Conservation (phyloP, 1,284 basidiomycete genomes). For the Vanrija humicola region DNA sequence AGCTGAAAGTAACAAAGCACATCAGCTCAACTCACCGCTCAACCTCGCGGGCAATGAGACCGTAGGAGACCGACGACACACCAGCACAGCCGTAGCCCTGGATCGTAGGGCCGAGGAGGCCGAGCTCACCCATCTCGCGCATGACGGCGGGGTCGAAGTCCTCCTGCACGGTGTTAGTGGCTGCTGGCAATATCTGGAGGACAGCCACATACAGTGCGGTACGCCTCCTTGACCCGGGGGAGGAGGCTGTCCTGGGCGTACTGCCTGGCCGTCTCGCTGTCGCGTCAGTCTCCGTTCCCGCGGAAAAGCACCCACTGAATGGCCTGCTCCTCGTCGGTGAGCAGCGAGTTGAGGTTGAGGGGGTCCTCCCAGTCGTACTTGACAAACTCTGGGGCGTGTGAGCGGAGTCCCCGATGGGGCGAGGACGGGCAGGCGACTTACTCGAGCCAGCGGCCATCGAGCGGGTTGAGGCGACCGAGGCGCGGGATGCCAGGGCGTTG, state of each 20-base stretch:
- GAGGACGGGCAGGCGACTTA: neutral
- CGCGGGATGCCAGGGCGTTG: neutral
- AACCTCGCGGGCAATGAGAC: conserved; percentile 87
- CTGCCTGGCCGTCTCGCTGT: conserved; percentile 72
- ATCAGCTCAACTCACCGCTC: conserved; percentile 59
- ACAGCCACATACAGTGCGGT: conserved; percentile 69
- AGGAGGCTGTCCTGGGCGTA: conserved; percentile 82
- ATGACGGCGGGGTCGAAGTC: conserved; percentile 76
- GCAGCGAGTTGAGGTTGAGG: conserved; percentile 65
- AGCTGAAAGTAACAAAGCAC: neutral
- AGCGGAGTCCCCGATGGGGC: neutral
- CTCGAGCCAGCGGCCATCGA: conserved; percentile 16
- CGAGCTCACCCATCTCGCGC: conserved; percentile 87
- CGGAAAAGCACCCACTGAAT: conserved; percentile 57
- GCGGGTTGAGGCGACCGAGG: conserved; percentile 1
- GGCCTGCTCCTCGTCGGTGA: conserved; percentile 86
- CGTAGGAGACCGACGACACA: conserved; percentile 86
- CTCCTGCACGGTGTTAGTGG: conserved; percentile 42
- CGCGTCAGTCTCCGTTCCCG: neutral
- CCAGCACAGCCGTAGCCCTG: conserved; percentile 92
- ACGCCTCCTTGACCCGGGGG: conserved; percentile 79
- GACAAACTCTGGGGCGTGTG: conserved; percentile 44
- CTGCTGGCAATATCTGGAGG: no score
- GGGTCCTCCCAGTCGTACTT: conserved; percentile 78
- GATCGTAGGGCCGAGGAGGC: conserved; percentile 87